Evolutionary conservation across 2,329 filamentous ascomycete genomes (phyloP), one percentile per base, ranked within the genome.

Genomic region (Rhytidhysteron rufulum): DNA sequence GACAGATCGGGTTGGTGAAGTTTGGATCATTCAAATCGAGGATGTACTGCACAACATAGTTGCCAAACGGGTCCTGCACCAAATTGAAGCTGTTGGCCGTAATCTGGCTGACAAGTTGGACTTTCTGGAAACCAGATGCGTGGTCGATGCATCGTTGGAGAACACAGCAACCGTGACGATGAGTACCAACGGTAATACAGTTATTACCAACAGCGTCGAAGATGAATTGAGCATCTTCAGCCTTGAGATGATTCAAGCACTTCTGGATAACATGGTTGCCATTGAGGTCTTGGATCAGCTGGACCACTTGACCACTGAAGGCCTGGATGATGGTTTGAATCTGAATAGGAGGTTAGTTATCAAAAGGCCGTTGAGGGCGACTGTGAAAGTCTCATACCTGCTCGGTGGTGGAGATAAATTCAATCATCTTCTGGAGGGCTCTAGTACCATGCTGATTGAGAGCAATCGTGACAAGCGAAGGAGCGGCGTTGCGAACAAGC

Each of bases 231-330:
- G 90, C 88, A 64, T 97, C 86, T 36, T 79, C 71, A 2, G 88
- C 76, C 49, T 82, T 85, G 29, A 98, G 83, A 66, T 95, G 94
- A 71, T 97, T 98, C 39, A 98, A 79, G 59, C 93, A 98, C 71
- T 98, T 98, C 70, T 98, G 93, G 50, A 98, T 96, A 57, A 98
- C 93, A 58, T 98, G 93, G 58, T 98, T 98, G 65, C 93, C 93
- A 60, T 98, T 98, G 39, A 98, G 76, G 56, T 98, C 93, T 65
- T 98, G 89, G 47, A 98, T 96, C 40, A 98, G 78, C 54, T 93
- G 85, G 16, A 98, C 93, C 35, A 98, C 93, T 44, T 87, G 82
- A 62, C 82, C 78, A 48, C 83, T 79, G 37, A 98, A 78, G 11
- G 93, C 88, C 40, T 85, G 76, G 50, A 95, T 95, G 63, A 98